Base-by-base conservation (phyloP, 257 asterid species). In the Leptodermis oblonga region DNA sequence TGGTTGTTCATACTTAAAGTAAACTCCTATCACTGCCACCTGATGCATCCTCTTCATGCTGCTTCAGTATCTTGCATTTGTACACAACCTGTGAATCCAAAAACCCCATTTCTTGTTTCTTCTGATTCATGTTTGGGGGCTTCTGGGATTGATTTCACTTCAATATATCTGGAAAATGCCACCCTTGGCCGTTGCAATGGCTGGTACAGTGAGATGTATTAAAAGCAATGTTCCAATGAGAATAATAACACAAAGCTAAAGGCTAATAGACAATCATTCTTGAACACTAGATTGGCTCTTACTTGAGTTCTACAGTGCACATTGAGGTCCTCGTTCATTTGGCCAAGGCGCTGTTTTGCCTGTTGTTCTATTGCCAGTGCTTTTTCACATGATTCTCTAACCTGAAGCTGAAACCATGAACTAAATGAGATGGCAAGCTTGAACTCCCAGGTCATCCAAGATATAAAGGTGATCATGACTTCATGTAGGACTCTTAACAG, bases 271-370 rank as follows among this genome's bases (percentile, higher is more conserved):
- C 23, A 42, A 34, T 61, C 15, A 64, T 48, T 51, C 69, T 7
- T 30, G 73, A 61, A 67, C 18, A 10, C 28, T 59, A 55, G 14
- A 66, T 11, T 34, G 45, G 69, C 28, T 42, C 87, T 70, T 86
- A 91, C 97, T 65, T 82, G 80, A 68, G 70, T 75, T 79, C 92
- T 83, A 85, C 92, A 86, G 70, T 89, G 96, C 54, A 73, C 63
- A 15, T 75, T 78, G 61, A 91, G 86, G 55, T 91, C 93, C 8
- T 74, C 61, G 60, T 81, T 88, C 90, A 91, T 54, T 68, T 86
- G 86, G 63, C 65, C 45, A 76, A 91, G 86, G 61, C 84, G 80
- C 65, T 71, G 83, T 82, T 82, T 87, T 43, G 92, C 96, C 12
- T 49, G 55, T 72, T 75, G 81, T 77, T 91, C 95, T 54, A 81